Evolutionary conservation across 2,329 filamentous ascomycete genomes (phyloP), one percentile per base, ranked within the genome.

Genomic region (Zopfia rhizophila): DNA sequence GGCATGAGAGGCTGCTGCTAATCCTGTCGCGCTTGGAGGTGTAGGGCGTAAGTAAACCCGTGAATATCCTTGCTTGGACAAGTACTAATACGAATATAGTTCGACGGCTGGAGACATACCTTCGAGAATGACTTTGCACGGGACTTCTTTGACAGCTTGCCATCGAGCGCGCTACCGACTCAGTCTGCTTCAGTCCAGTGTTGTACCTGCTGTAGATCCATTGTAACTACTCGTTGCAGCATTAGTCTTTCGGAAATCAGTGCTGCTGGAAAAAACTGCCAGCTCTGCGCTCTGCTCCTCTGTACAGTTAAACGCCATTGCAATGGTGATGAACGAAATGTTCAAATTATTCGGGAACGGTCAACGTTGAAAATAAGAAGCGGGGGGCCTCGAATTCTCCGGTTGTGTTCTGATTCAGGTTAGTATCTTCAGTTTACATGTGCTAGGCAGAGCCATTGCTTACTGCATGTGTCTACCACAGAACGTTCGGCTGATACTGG

Each of bases 51-150:
- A 40, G 38, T 40, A 18, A 25, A 22, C 24, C 25, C 32, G 25
- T 21, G 16, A 40, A 30, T 30, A 11, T 16, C 32, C 6, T 19
- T 18, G 7, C 30, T 37, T 44, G 13, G 29, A 22, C 40, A 25
- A 24, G 16, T 37, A 36, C 18, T 48, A 43, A 51, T 37, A 33
- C 32, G 18, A 27, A 28, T 38, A 32, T 42, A 52, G 45, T 23
- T 14, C 3, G 36, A 52, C 35, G 41, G 13, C 39, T 52, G 39
- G 49, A 19, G 13, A 1, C 31, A 30, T 30, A 38, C 40, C 31
- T 48, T 45, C 22, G 45, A 45, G 39, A 44, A 48, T 24, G 19
- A 41, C 25, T 52, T 52, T 31, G 49, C 49, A 12, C 25, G 14
- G 27, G 16, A 28, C 14, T 48, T 52, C 23, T 39, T 27, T 24